Base-by-base conservation (phyloP, 805 yeast genomes). In the Yamadazyma philogaea region DNA sequence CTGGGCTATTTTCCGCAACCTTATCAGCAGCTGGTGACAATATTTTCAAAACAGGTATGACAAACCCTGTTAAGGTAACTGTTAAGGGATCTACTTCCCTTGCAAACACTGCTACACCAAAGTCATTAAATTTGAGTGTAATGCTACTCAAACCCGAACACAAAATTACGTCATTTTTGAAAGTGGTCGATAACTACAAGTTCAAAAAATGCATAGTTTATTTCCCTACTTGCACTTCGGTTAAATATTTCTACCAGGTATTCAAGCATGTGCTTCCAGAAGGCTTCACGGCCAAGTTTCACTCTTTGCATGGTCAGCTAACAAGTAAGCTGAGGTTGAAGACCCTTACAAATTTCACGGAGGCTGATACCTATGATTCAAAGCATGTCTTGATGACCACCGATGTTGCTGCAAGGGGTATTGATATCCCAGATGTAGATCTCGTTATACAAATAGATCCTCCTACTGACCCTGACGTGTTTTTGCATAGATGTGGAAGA, bases 371-470 rank as follows among this genome's bases (percentile, higher is more conserved):
- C 1, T 36, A 40, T 30, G 55, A 58, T 6, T 62, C 64, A 2
- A 82, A 79, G 49, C 70, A 82, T 7, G 78, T 91, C 0, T 63
- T 93, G 18, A 68, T 93, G 63, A 89, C 99, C 1, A 93, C 99
- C 0, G 99, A 93, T 70, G 96, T 93, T n/a, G 97, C 99, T 0
- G 96, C 98, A 0, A 75, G 99, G 57, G 99, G 99, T 33, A 78
- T 93, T 17, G 99, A 93, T 67, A 83, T 93, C 21, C 95, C 96
- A 0, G 93, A 90, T 41, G 97, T 93, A 7, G 98, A 93, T 56
- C 64, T 90, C 19, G 98, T 91, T 3, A 67, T 93, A n/a, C 99
- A 93, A 59, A 53, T 91, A 18, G 98, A 93, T 50, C 96, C 98
- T 1, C 99, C 99, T 1, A 81, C 88, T 0, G 96, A 90, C 51